Percentiles rank a stretch among this genome's conserved stretches.
These are phyloP conservation scores for Annulohypoxylon stygium DNA, from an alignment of 495 filamentous ascomycete species.

Conservation along the genomic window DNA sequence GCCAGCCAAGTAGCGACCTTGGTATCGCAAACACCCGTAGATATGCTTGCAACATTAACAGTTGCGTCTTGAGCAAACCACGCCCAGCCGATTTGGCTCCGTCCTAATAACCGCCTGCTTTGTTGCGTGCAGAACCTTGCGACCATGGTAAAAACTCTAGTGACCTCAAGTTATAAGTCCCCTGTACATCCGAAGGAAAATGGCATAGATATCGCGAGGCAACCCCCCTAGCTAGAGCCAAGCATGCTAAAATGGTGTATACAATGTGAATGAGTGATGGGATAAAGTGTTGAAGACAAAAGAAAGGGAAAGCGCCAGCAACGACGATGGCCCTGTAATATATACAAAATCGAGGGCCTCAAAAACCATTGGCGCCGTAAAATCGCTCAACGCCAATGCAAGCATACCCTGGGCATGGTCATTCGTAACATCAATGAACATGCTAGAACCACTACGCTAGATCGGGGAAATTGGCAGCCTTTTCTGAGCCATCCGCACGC, in stretches of 20 bases:
- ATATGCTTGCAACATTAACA: slow-evolving; percentile 11
- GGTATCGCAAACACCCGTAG: slow-evolving; percentile 26
- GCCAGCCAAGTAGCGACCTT: slow-evolving; percentile 15
- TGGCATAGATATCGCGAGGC: slow-evolving; percentile 16
- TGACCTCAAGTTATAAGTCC: slow-evolving; percentile 13
- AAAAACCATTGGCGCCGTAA: slow-evolving; percentile 27
- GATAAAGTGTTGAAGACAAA: slow-evolving; percentile 10
- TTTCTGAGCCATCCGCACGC: slow-evolving; percentile 47
- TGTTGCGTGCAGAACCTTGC: slow-evolving; percentile 24
- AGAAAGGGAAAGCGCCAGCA: slow-evolving; percentile 7
- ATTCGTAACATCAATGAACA: slow-evolving; percentile 40
- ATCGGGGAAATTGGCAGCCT: slow-evolving; percentile 34
- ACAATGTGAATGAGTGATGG: slow-evolving; percentile 33
- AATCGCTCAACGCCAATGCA: slow-evolving; percentile 36
- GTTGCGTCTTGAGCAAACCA: slow-evolving; percentile 19
- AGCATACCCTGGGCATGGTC: slow-evolving; percentile 26
- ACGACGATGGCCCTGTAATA: slow-evolving; percentile 17
- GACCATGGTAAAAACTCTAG: slow-evolving; percentile 30
- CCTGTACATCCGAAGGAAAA: slow-evolving; percentile 12
- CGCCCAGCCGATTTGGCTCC: slow-evolving; percentile 12
- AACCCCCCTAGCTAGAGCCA: not conserved
- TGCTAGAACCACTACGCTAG: slow-evolving; percentile 38
- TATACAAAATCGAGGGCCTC: slow-evolving; percentile 36
- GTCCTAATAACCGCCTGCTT: slow-evolving; percentile 22
- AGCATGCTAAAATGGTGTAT: slow-evolving; percentile 32